These are phyloP conservation scores for Begonia masoniana DNA, from an alignment of 306 rosid species.

Conservation along the genomic window DNA sequence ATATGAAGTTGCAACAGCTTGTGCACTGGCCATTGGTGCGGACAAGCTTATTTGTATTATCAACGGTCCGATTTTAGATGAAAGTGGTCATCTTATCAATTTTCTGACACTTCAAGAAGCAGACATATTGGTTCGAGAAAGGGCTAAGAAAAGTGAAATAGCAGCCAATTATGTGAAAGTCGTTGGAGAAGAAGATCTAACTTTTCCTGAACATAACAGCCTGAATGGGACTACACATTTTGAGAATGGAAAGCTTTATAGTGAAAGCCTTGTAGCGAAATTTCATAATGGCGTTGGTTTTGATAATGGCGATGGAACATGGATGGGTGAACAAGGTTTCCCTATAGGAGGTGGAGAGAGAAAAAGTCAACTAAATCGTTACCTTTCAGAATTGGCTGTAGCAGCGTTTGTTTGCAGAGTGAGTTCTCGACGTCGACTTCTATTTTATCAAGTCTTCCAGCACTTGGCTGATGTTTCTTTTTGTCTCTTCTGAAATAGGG, in stretches of 20 bases:
- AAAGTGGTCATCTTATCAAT: conserved; percentile 55
- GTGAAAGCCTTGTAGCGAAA: conserved; percentile 27
- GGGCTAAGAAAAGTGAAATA: conserved; percentile 85
- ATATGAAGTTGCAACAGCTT: conserved; percentile 95
- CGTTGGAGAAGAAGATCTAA: conserved; percentile 39
- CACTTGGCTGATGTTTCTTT: not conserved
- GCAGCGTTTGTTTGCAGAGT: conserved; percentile 98
- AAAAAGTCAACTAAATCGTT: conserved; percentile 71
- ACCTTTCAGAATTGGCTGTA: conserved; percentile 95
- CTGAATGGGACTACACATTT: conserved; percentile 25
- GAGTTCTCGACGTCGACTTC: conserved; percentile 7
- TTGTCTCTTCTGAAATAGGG: conserved; percentile 28
- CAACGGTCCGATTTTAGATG: conserved; percentile 90
- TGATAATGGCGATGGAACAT: conserved; percentile 64
- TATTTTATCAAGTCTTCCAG: conserved; percentile 6
- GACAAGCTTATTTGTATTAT: conserved; percentile 88
- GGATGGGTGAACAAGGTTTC: conserved; percentile 80
- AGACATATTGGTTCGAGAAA: conserved; percentile 66
- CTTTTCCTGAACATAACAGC: conserved; percentile 20
- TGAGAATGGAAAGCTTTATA: conserved; percentile 32
- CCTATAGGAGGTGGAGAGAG: conserved; percentile 89
- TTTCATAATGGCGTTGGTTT: conserved; percentile 91
- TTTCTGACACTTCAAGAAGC: conserved; percentile 94
- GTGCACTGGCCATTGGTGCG: conserved; percentile 86
- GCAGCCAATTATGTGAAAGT: conserved; percentile 95